A percentile compares a stretch with the other conserved stretches of the same genome.
phyloP scores from a whole-genome alignment of 148 eudicot species.

The Selenicereus undatus region DNA sequence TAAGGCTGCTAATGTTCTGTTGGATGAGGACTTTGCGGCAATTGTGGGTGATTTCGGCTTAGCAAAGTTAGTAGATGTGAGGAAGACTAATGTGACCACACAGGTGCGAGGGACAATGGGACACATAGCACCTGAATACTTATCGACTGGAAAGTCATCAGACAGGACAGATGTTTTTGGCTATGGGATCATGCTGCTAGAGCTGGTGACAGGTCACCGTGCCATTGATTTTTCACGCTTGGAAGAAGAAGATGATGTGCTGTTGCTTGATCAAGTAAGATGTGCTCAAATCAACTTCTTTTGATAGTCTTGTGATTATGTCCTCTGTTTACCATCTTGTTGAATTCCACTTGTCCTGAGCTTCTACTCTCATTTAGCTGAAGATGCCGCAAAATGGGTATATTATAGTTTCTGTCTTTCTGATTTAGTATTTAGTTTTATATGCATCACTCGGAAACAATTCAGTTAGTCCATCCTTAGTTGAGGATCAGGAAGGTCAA shows the following conservation, averaged over 20 bases:
- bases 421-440: neutral
- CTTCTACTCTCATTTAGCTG: neutral
- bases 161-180: constrained; percentile 59
- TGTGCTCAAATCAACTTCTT: neutral
- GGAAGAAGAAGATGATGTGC: constrained; percentile 54
- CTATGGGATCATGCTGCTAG: constrained; percentile 53
- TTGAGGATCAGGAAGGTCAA: neutral
- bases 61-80: constrained; percentile 62
- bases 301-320: neutral
- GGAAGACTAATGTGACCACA: constrained; percentile 52
- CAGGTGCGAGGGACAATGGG: constrained; percentile 64
- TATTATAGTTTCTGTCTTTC: neutral
- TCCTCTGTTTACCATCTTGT: neutral
- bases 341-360: neutral
- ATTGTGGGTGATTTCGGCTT: constrained; percentile 60
- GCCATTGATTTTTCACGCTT: constrained; percentile 53
- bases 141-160: constrained; percentile 53
- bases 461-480: neutral
- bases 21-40: constrained; percentile 50
- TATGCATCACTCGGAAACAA: neutral
- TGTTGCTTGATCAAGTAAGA: constrained; percentile 57
- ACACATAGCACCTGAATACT: constrained; percentile 60
- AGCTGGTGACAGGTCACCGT: constrained; percentile 54
- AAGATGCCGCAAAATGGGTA: neutral
- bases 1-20: constrained; percentile 54